Base-by-base conservation (phyloP, 352 stramenopile species). In the Pythium biforme region DNA sequence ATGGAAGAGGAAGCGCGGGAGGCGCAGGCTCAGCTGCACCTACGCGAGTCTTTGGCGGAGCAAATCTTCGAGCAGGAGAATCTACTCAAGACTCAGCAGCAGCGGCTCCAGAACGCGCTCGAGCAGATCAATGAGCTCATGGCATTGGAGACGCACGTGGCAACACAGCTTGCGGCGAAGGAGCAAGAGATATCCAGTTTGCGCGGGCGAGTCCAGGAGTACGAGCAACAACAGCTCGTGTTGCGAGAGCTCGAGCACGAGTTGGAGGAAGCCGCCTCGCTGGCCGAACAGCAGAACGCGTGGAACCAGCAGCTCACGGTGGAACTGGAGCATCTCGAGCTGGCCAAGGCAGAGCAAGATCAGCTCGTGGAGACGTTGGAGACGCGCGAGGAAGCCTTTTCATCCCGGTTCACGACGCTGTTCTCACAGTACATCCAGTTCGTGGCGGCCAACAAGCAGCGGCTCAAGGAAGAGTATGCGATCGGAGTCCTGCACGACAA, bases 61-160 rank as follows among this genome's bases (percentile, higher is more conserved):
- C 51, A 88, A 39, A 67, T 88, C 20, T 64, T 76, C 17, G 73
- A 74, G 22, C 55, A 68, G 11, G 66, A 83, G 4, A 62, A 81
- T 20, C 27, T 81, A 8, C 47, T 58, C 6, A 47, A 23, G 23
- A 63, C 65, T 3, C 53, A 78, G 11, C 46, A 83, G 60, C 48
- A 75, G 25, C 75, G 70, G 12, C 66, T 83, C 5, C n/a, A 61
- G 4, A 54, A 73, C 20, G 62, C 79, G 6, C 61, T 76, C 6
- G 29, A 60, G 27, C 72, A 82, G 51, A 81, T 76, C 29, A 51
- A 76, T 0, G 69, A 78, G 27, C 34, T 83, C 22, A 43, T 67
- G 31, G 40, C 25, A 20, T 27, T 81, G 0, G 74, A 81, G 33
- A 81, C 61, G 19, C 27, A 67, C 0, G 27, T 74, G 5, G 39